Evolutionary conservation across 2,329 filamentous ascomycete genomes (phyloP), one percentile per base, ranked within the genome.

Genomic region (Penicillium palitans): DNA sequence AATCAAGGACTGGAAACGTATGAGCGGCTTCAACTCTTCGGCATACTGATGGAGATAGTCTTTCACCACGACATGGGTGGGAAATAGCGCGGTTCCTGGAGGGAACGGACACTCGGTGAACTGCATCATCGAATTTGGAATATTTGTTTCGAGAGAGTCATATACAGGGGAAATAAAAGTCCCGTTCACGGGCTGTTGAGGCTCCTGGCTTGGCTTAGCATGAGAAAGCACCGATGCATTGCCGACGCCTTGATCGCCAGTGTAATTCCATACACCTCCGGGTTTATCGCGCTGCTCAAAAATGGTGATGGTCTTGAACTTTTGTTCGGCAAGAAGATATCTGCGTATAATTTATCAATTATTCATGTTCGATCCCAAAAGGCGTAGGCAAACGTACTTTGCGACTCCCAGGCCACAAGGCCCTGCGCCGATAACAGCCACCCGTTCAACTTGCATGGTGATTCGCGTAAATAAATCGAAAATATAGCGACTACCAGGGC

Each of bases 21-120:
- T 61, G 2, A 39, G 13, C 12, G 48, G 41, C 41, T 9, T 21
- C 29, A 61, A 37, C 3, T 58, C 55, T 21, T 61, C 55, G 21
- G 59, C 59, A 49, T 61, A 61, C 19, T 27, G 41, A 19, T 61
- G 59, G 8, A 61, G 48, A 48, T 61, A 61, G 9, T 55, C 35
- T 39, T 49, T 55, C 7, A 61, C 59, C 0, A 55, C 59, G 8
- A 3, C 24, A 19, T 60, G 58, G 2, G 50, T 17, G 29, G 58
- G 58, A 17, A 60, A 60, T 10, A 60, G 33, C 5, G 58, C 24
- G 6, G 49, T 54, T 4, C 33, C 50, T 2, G 8, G 31, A 1
- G 53, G 49, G 42, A 60, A 60, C 6, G 58, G 39, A 21, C 8
- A 33, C 19, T 60, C 58, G 31, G 25, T 50, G 44, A 60, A 60